Base-by-base conservation (phyloP, 2,329 filamentous ascomycete genomes). In the Paecilomyces dactylethromorphus region DNA sequence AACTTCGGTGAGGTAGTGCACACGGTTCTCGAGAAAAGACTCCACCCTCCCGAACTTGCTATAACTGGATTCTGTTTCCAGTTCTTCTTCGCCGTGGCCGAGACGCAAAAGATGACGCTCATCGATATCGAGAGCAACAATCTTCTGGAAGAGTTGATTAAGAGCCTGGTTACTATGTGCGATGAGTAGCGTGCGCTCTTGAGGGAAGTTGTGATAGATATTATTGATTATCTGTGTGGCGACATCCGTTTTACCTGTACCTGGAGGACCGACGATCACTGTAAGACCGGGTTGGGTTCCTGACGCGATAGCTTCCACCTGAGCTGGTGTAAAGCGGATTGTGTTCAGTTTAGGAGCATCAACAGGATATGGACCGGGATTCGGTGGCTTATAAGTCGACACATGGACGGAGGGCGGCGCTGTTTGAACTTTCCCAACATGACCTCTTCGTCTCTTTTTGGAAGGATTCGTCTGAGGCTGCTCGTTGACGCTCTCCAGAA, bases 161-260 rank as follows among this genome's bases (percentile, higher is more conserved):
- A 99, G 80, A 1, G 94, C 95, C 74, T 99, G 95, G 70, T 99
- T 99, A 75, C 93, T 97, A 74, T 99, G 94, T 3, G 94, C 94
- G 63, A 99, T 86, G 49, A 99, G 84, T 18, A 99, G 79, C 0
- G 94, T 99, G 66, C 91, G 89, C 74, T 99, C 92, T 63, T 88
- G 82, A 7, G 94, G 92, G 71, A 97, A 99, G 76, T 97, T 96
- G 79, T 97, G 93, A 71, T 99, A 99, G 66, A 99, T 89, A 73
- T 97, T 97, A 79, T 91, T 97, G 77, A 99, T 99, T 71, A 97
- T 95, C 74, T 99, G 94, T 3, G 93, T 97, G 54, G 92, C 92
- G 56, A 99, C 94, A 75, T 99, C 94, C n/a, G 94, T 99, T 79
- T 99, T 99, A 62, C 95, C 94, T 6, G 94, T 99, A 57, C 94